phyloP scores from a whole-genome alignment of 768 basidiomycete genomes.

The Flagelloscypha sp. region DNA sequence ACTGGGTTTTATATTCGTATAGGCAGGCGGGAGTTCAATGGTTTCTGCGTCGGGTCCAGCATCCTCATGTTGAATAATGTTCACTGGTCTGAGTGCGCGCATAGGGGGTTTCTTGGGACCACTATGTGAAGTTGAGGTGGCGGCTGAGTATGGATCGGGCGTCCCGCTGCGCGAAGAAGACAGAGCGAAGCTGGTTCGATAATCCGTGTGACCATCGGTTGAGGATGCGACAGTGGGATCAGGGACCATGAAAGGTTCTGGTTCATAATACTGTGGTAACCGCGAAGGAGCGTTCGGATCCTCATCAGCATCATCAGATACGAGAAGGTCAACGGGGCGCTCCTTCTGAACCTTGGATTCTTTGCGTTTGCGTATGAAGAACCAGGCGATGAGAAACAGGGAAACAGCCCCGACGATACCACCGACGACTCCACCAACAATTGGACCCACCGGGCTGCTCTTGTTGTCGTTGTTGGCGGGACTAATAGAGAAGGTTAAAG shows the following conservation, averaged over 20 bases:
- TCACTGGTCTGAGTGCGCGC: constrained; percentile 57
- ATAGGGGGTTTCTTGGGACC: constrained; percentile 38
- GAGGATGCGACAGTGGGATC: constrained; percentile 44
- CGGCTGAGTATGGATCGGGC: constrained; percentile 29
- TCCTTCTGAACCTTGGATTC: constrained; percentile 35
- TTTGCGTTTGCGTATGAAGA: constrained; percentile 39
- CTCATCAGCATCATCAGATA: constrained; percentile 45
- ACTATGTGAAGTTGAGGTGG: constrained; percentile 19
- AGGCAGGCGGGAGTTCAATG: constrained; percentile 78
- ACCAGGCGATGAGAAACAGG: constrained; percentile 35
- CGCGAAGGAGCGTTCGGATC: constrained; percentile 21
- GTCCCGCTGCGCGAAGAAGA: constrained; percentile 40
- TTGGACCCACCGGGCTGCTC: constrained; percentile 35
- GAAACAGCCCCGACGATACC: constrained; percentile 39
- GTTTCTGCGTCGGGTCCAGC: constrained; percentile 68
- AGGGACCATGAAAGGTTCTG: constrained; percentile 68
- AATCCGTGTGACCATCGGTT: constrained; percentile 24
- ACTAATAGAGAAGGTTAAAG: too few relatives aligned
- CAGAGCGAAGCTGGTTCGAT: constrained; percentile 16
- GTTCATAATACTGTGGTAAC: constrained; percentile 61
- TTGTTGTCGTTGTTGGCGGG: too few relatives aligned
- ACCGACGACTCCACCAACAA: constrained; percentile 54
- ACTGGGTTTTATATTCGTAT: constrained; percentile 45
- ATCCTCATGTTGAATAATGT: constrained; percentile 81
- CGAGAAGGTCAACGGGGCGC: constrained; percentile 60